phyloP scores from a whole-genome alignment of 441 rosid species.

The Syzygium malaccense region DNA sequence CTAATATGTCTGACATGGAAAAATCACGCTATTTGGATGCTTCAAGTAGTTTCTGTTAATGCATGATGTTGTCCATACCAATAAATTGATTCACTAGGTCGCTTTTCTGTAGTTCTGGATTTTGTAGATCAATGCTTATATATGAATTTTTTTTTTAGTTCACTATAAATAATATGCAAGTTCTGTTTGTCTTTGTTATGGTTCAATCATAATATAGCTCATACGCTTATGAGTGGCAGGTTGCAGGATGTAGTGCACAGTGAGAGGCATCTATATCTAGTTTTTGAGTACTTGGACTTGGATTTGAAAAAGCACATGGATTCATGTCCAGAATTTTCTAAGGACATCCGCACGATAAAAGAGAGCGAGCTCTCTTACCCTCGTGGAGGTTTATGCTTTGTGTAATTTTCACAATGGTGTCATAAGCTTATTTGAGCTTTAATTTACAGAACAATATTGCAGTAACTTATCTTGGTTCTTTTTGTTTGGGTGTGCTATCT shows the following conservation, averaged over 20 bases:
- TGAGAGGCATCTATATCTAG: conserved; percentile 6
- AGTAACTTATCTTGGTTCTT: not conserved
- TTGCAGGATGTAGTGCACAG: too few species aligned
- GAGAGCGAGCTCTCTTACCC: not conserved
- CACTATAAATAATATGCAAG: not conserved
- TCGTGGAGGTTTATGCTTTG: not conserved
- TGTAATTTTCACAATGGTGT: not conserved
- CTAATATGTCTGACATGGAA: not conserved
- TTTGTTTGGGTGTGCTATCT: not conserved
- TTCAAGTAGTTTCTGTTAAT: not conserved
- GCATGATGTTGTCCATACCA: not conserved
- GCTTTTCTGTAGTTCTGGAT: not conserved
- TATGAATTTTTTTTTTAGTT: not conserved
- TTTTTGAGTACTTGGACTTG: conserved; percentile 13
- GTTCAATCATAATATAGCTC: not conserved
- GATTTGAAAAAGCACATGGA: conserved; percentile 6
- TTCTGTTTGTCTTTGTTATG: not conserved
- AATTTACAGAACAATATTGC: not conserved
- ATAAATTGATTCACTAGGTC: not conserved
- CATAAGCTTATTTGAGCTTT: not conserved
- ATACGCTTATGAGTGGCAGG: not conserved
- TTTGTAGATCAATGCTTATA: not conserved
- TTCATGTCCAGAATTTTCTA: not conserved
- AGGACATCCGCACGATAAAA: not conserved
- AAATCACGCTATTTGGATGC: not conserved